Conservation (phyloP, 306 rosid species). For the Argentina anserina region DNA sequence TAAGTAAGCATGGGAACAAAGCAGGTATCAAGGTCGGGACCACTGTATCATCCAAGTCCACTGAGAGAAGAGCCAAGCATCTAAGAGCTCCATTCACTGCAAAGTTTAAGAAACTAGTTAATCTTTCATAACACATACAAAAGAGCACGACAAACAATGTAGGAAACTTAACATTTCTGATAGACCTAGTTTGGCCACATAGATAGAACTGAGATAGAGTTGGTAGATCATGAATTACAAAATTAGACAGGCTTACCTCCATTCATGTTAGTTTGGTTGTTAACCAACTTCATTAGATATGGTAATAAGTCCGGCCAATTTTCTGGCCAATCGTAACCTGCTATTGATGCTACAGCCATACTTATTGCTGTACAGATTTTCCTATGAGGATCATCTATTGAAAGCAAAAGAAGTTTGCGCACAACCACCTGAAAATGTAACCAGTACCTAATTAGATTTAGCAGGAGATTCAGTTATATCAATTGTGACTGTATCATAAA, state of each 20-base stretch:
- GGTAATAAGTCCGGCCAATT: constrained; percentile 90
- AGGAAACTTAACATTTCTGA: constrained; percentile 3
- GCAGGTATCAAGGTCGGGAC: constrained; percentile 73
- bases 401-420: constrained; percentile 57
- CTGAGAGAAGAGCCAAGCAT: constrained; percentile 85
- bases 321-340: constrained; percentile 92
- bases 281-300: constrained; percentile 65
- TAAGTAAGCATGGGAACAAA: constrained; percentile 78
- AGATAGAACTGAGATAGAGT: not conserved
- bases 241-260: constrained; percentile 54
- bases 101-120: constrained; percentile 17
- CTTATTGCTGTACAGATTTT: constrained; percentile 92
- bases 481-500: not conserved
- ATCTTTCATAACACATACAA: constrained; percentile 19
- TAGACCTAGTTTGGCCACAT: not conserved
- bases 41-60: constrained; percentile 79
- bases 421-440: constrained; percentile 54
- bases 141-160: constrained; percentile 12
- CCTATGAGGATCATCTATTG: constrained; percentile 83
- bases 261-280: constrained; percentile 56
- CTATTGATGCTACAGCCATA: constrained; percentile 93
- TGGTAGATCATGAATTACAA: not conserved
- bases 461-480: not conserved
- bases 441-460: constrained; percentile 23
- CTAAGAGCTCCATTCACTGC: constrained; percentile 92